A percentile compares a stretch with the other conserved stretches of the same genome.
Evolutionary conservation across 345 rosid genomes (phyloP).

Genomic region (Geranium rotundifolium): DNA sequence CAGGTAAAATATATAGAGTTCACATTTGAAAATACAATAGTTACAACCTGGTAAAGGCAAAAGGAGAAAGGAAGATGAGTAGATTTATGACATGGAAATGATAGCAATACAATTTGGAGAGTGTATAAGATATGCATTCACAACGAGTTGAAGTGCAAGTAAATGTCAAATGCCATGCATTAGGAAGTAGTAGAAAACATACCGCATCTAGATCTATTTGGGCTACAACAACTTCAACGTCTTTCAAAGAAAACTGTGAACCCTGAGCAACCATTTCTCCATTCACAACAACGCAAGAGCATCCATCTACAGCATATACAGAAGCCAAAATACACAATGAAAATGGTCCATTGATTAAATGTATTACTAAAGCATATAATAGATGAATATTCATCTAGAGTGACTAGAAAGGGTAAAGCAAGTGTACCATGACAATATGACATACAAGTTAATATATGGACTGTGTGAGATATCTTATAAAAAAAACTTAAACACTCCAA

Average conservation of each 20-base stretch:
- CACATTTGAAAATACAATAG: neutral
- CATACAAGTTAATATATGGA: no score
- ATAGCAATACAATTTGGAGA: neutral
- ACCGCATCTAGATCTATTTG: conserved; percentile 94
- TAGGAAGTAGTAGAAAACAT: conserved; percentile 9
- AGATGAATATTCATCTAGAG: neutral
- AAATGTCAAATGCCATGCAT: neutral
- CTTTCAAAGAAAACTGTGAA: conserved; percentile 85
- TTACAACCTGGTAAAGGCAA: neutral
- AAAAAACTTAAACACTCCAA: neutral
- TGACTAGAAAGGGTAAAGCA: neutral
- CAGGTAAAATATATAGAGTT: neutral
- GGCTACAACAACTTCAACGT: conserved; percentile 79
- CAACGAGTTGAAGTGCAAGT: neutral
- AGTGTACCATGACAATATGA: no score
- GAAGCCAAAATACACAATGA: neutral
- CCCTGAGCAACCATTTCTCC: conserved; percentile 85
- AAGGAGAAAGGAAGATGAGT: neutral
- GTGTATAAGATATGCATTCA: neutral
- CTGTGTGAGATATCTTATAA: no score
- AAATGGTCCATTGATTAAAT: neutral
- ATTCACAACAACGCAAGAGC: conserved; percentile 70
- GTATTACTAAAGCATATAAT: neutral
- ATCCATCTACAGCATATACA: conserved; percentile 47
- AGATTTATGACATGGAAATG: neutral